These are phyloP conservation scores for Poa annua DNA, from an alignment of 176 grass and related monocot genomes.

Conservation along the genomic window DNA sequence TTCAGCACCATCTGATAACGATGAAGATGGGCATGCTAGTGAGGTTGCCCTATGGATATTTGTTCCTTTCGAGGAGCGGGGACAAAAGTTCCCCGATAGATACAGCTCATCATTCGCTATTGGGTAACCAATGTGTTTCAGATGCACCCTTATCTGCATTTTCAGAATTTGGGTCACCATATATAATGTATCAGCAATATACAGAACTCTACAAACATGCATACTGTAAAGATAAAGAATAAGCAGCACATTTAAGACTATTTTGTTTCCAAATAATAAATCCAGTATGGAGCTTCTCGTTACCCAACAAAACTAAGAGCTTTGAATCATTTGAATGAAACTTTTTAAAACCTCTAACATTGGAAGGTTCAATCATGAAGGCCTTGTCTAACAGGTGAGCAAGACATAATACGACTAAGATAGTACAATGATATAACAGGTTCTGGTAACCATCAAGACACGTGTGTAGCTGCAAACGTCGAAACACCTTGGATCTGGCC, in stretches of 20 bases:
- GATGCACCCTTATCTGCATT: conserved; percentile 93
- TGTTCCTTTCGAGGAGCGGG: conserved; percentile 60
- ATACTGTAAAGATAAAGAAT: neutral
- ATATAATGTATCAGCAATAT: conserved; percentile 15
- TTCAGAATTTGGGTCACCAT: neutral
- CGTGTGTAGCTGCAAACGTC: neutral
- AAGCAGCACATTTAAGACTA: neutral
- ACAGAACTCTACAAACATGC: conserved; percentile 1
- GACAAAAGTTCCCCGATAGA: conserved; percentile 57
- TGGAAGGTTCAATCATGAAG: neutral
- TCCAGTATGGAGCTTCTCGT: neutral
- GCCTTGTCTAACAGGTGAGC: neutral
- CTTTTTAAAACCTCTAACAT: neutral
- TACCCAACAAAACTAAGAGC: neutral
- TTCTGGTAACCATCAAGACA: neutral
- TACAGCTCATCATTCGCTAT: conserved; percentile 92
- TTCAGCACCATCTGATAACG: conserved; percentile 28
- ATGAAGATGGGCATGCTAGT: neutral
- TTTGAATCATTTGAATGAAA: neutral
- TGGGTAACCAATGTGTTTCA: conserved; percentile 85
- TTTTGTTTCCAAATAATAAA: neutral
- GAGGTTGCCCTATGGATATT: conserved; percentile 37
- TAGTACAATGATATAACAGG: conserved; percentile 2
- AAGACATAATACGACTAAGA: neutral
- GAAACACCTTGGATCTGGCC: neutral